phyloP scores from a whole-genome alignment of 352 stramenopile genomes.

The Aphanomyces invadans region DNA sequence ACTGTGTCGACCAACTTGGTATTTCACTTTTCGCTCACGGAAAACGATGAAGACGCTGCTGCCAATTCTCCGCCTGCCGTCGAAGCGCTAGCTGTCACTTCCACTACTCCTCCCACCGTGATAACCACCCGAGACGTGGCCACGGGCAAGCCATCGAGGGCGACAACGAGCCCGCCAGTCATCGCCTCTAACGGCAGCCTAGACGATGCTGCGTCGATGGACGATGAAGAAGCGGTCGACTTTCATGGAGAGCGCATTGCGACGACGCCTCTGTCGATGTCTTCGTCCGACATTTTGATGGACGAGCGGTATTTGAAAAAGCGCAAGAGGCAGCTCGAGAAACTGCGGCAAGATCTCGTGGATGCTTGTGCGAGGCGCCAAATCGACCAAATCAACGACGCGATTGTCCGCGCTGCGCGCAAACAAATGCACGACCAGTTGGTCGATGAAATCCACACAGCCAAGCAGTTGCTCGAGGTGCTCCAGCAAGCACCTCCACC shows the following conservation, averaged over 20 bases:
- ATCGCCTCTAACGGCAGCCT: too few species aligned
- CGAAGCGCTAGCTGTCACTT: too few species aligned
- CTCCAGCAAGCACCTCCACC: constrained; percentile 28
- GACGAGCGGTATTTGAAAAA: constrained; percentile 75
- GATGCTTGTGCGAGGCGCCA: constrained; percentile 38
- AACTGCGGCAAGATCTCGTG: constrained; percentile 43
- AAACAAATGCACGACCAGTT: constrained; percentile 73
- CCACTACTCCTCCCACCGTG: too few species aligned
- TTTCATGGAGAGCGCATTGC: constrained; percentile 25
- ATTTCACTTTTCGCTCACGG: constrained; percentile 20
- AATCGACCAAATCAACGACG: constrained; percentile 43
- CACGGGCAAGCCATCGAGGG: constrained; percentile 8
- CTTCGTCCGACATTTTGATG: constrained; percentile 38
- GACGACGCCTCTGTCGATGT: neutral
- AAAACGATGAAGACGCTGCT: neutral
- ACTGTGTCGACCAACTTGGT: neutral
- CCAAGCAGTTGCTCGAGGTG: constrained; percentile 38
- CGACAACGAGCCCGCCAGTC: too few species aligned
- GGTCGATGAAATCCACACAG: constrained; percentile 41
- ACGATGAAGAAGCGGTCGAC: constrained; percentile 27
- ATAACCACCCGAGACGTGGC: neutral
- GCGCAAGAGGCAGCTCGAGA: constrained; percentile 63
- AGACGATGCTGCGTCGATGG: constrained; percentile 31
- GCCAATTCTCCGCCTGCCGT: too few species aligned
- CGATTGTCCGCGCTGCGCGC: constrained; percentile 52